Percentiles rank a stretch among this genome's conserved stretches.
Evolutionary conservation across 257 asterid genomes (phyloP).

Genomic region (Solanum chilense): DNA sequence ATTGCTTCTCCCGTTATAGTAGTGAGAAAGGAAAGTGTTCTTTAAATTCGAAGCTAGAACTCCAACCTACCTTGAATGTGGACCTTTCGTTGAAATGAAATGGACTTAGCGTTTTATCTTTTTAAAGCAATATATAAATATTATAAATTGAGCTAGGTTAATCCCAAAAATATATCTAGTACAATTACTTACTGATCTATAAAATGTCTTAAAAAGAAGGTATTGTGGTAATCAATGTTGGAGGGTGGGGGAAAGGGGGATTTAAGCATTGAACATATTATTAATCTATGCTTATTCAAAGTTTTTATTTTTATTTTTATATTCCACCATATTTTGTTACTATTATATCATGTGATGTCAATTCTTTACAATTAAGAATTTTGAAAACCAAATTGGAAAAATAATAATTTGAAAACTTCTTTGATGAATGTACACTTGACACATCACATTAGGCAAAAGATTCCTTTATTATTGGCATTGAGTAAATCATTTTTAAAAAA

Average conservation of each 20-base stretch:
- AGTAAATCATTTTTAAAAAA: neutral
- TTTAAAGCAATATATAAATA: neutral
- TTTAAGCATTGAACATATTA: neutral
- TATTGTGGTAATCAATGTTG: neutral
- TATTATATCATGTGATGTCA: neutral
- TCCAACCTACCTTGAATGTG: accelerated
- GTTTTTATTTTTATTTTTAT: neutral
- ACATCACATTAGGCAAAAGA: slow-evolving; percentile 2
- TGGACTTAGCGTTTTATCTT: neutral
- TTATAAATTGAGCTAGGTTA: neutral
- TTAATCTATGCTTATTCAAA: neutral
- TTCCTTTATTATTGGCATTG: neutral
- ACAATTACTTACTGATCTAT: neutral
- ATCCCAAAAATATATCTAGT: neutral
- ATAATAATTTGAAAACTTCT: neutral
- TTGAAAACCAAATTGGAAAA: neutral
- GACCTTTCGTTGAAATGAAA: neutral
- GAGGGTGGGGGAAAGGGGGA: neutral
- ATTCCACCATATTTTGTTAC: neutral
- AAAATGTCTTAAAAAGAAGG: neutral
- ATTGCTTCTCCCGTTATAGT: too few species aligned
- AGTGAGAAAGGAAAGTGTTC: neutral
- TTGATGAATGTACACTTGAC: neutral
- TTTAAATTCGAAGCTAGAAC: neutral
- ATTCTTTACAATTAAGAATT: neutral